Base-by-base conservation (phyloP, 2,329 filamentous ascomycete species). In the Exserohilum rostratum region DNA sequence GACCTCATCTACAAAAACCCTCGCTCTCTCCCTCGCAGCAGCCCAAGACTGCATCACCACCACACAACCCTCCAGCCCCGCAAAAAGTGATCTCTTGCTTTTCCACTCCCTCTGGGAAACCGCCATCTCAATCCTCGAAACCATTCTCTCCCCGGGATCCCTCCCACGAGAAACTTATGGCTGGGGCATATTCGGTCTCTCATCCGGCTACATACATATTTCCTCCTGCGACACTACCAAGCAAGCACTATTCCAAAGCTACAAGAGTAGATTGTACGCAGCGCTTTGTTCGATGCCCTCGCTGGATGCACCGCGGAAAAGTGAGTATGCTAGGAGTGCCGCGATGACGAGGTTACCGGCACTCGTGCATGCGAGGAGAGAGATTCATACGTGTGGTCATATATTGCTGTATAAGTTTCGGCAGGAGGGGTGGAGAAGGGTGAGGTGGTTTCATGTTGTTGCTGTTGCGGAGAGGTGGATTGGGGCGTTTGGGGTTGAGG, bases 371-470 rank as follows among this genome's bases (percentile, higher is more conserved):
- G 50, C 57, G 13, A 61, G 57, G 11, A 35, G 59, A 20, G 55
- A 67, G 20, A 51, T 65, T 9, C 63, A 69, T 47, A 42, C 55
- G 2, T 59, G 53, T 7, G 56, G 55, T 6, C 63, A 43, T 6
- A 34, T 71, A 27, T 25, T 69, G 1, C 7, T 69, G 34, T 48
- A 68, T 46, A 48, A 45, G 42, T 55, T 68, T 17, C 44, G 50
- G 13, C 46, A 48, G 9, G 56, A 65, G 10, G 40, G 43, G 1
- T 66, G 60, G 64, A 46, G 30, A 18, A 12, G 49, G 4, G 48
- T 68, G 15, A 57, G 58, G 35, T 68, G 61, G 61, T 58, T 51
- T 25, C 56, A 68, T 54, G 58, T 33, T 5, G 44, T 68, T 17
- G 42, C 46, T 13, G 51, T 68, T 42, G 53, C 50, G 3, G 60